A percentile compares a stretch with the other conserved stretches of the same genome.
Evolutionary conservation across 2,329 filamentous ascomycete genomes (phyloP).

Genomic region (Alternaria tenuissima): DNA sequence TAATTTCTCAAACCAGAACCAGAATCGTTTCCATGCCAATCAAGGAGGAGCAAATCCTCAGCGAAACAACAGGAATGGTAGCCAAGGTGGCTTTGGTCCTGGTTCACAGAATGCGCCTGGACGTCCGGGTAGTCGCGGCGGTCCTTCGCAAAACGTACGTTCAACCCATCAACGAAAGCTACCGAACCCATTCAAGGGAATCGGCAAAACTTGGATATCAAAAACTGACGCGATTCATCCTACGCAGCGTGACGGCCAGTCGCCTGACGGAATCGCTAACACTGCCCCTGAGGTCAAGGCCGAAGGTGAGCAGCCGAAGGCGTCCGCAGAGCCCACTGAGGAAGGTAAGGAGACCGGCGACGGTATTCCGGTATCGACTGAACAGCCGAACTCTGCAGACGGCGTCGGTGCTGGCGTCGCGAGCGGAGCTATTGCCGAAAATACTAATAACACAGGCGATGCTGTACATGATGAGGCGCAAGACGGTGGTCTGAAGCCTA

Average conservation of each 20-base stretch:
- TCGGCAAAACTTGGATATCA: conserved; percentile 16
- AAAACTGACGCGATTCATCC: conserved; percentile 36
- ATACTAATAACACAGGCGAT: conserved; percentile 31
- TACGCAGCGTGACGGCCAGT: conserved; percentile 43
- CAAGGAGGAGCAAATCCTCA: conserved; percentile 62
- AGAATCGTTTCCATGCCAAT: conserved; percentile 80
- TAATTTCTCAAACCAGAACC: conserved; percentile 71
- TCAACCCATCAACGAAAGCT: conserved; percentile 33
- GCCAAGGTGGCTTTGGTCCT: conserved; percentile 47
- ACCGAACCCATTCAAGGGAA: conserved; percentile 19
- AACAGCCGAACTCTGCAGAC: conserved; percentile 13
- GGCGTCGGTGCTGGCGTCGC: conserved; percentile 14
- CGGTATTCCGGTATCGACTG: conserved; percentile 12
- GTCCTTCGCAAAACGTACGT: conserved; percentile 46
- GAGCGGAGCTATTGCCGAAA: conserved; percentile 18
- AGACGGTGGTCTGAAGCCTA: conserved; percentile 38
- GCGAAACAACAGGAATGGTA: conserved; percentile 53
- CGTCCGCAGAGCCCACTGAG: conserved; percentile 32
- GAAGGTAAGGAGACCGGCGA: conserved; percentile 42
- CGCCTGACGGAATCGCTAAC: conserved; percentile 40
- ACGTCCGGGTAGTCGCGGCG: conserved; percentile 44
- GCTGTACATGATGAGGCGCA: conserved; percentile 23
- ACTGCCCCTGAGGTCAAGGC: conserved; percentile 45
- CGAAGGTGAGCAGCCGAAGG: conserved; percentile 38
- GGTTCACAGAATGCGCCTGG: conserved; percentile 34